Conservation (phyloP, 106 monocot species). For the Dendrobium catenatum region DNA sequence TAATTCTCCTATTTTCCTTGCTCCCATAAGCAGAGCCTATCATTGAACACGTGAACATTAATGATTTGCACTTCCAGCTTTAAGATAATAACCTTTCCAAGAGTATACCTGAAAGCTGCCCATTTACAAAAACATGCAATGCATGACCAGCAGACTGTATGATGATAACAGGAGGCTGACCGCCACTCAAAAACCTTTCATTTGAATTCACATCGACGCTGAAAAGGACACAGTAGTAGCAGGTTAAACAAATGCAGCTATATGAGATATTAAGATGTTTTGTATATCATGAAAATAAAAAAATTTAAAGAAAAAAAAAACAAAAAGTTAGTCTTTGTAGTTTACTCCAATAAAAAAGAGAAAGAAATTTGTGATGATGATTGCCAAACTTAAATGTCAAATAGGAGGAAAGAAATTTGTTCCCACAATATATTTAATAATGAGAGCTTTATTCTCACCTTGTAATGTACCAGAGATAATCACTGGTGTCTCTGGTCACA, state of each 20-base stretch:
- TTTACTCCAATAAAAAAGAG: neutral
- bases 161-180: constrained; percentile 49
- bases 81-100: neutral
- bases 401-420: neutral
- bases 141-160: constrained; percentile 93
- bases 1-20: constrained; percentile 59
- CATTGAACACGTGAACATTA: neutral
- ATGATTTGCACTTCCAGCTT: neutral
- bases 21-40: constrained; percentile 87
- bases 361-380: neutral
- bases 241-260: neutral
- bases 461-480: constrained; percentile 97
- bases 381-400: neutral
- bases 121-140: constrained; percentile 90
- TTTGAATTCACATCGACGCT: constrained; percentile 75
- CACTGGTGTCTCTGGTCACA: constrained; percentile 88
- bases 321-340: neutral
- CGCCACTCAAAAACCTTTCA: constrained; percentile 64
- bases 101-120: constrained; percentile 37
- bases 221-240: constrained; percentile 5
- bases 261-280: neutral
- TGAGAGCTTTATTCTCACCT: constrained; percentile 29
- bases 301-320: neutral
- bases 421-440: neutral
- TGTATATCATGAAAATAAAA: neutral